phyloP scores from a whole-genome alignment of 306 rosid genomes.

The Lathyrus aphaca region DNA sequence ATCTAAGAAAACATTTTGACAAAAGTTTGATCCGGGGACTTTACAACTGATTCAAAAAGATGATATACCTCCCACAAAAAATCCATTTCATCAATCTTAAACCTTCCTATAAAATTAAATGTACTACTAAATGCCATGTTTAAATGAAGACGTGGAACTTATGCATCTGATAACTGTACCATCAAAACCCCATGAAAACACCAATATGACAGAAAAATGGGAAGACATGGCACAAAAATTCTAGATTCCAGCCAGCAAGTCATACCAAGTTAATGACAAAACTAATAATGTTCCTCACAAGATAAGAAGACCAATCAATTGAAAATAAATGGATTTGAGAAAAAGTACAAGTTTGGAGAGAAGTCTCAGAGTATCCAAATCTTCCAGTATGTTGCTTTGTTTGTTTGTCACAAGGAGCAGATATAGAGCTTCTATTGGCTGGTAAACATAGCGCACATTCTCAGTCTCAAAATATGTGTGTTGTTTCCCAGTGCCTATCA shows the following conservation, averaged over 20 bases:
- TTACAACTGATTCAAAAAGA: neutral
- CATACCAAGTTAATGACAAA: constrained; percentile 20
- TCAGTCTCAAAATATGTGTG: constrained; percentile 93
- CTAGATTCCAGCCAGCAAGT: constrained; percentile 18
- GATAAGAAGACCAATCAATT: constrained; percentile 25
- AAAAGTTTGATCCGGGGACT: neutral
- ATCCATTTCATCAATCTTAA: constrained; percentile 18
- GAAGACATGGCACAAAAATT: constrained; percentile 20
- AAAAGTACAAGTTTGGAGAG: constrained; percentile 97
- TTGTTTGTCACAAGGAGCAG: constrained; percentile 96
- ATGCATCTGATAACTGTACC: constrained; percentile 10
- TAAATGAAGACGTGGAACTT: constrained; percentile 3
- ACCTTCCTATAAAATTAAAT: constrained; percentile 11
- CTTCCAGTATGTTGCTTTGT: constrained; percentile 94
- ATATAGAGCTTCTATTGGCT: constrained; percentile 90
- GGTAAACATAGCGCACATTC: constrained; percentile 91
- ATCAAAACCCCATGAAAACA: constrained; percentile 20
- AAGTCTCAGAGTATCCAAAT: constrained; percentile 87
- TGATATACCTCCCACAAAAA: constrained; percentile 2
- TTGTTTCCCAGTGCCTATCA: constrained; percentile 90
- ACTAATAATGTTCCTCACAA: constrained; percentile 18
- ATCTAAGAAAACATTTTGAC: neutral
- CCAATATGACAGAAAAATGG: constrained; percentile 22
- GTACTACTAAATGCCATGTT: constrained; percentile 14
- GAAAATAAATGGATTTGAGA: constrained; percentile 6